Evolutionary conservation across 2,329 filamentous ascomycete genomes (phyloP), one percentile per base, ranked within the genome.

Genomic region (Emergomyces orientalis): DNA sequence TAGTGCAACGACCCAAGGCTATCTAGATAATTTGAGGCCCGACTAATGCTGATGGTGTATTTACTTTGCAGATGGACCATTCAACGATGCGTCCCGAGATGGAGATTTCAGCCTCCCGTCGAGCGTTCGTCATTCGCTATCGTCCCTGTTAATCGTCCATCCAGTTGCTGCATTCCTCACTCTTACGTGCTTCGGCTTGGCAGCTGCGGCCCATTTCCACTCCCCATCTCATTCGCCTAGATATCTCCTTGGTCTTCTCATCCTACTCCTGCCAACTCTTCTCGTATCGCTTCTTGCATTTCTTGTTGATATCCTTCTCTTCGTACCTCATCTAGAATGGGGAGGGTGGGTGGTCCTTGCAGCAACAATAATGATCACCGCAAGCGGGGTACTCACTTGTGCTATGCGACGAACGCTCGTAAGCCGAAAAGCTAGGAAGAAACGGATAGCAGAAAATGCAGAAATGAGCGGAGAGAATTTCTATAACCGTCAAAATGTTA

Each of bases 391-490:
- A 63, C 86, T 97, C 43, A 92, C 91, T 9, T 99, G 92, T 74
- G 91, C 91, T 27, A 97, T 97, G 91, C 88, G 94, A 67, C 86
- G 93, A 64, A 95, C 92, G 2, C 80, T 97, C 63, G 90, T 97
- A 65, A 90, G 90, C 75, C 86, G 93, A 69, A 97, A 97, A 78
- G 90, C 92, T n/a, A 85, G 92, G 65, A 92, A 94, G 81, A 90
- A 88, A 79, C 86, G 91, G 55, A 95, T 97, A 72, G 91, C 87
- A 2, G 89, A 95, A 75, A 96, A 97, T 73, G 90, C 92, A 8
- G 92, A 97, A 73, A 97, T 97, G 92, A 97, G 90, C 73, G 93
- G 93, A 34, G 87, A 94, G 70, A 94, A 92, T 72, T 97, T 88
- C 74, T 97, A 95, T 76, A 88, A 87, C 70, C 83, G 87, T 64